Base-by-base conservation (phyloP, 2,329 filamentous ascomycete genomes). In the Penicillium psychrosexuale region DNA sequence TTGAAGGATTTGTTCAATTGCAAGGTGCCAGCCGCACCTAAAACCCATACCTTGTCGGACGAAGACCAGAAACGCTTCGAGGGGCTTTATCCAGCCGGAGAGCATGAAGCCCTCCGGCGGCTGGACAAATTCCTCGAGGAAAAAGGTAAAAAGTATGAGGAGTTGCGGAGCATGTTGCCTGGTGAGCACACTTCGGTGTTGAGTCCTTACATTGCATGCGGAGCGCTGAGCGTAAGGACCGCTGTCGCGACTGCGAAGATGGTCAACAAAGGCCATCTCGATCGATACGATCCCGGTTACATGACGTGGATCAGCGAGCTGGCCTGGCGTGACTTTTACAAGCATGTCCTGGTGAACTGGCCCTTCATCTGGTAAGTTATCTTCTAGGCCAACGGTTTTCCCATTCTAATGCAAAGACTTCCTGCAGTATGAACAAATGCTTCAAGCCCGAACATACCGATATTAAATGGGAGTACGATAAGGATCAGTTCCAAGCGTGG, bases 301-400 rank as follows among this genome's bases (percentile, higher is more conserved):
- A 78, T 82, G 47, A 78, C 80, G 0, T 95, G 90, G 90, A 90
- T 94, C 60, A 86, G 86, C 50, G 90, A 95, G 71, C 80, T 95
- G 3, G 90, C 89, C 0, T 94, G 90, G 90, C 80, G 90, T 13
- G 90, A 95, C 66, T 95, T 95, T 66, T 95, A 95, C 75, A 90
- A 87, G 66, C 89, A 94, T 69, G 89, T 96, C 3, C 75, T 96
- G 5, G 89, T 86, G 0, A 78, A 92, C 57, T 96, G 90, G 90
- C 92, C 92, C 0, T 92, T 91, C 49, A 73, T 78, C 40, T 77
- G 76, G 74, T 75, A 58, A 52, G 65, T 17, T 1, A 17, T 13
- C 27, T 37, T 11, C 11, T 1, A 8, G 17, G 5, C 15, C 30
- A 13, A 8, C 31, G n/a, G 15, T 22, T n/a, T 15, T n/a, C 24